These are phyloP conservation scores for Thinopyrum elongatum DNA, from an alignment of 176 grass and related monocot species.

Conservation along the genomic window DNA sequence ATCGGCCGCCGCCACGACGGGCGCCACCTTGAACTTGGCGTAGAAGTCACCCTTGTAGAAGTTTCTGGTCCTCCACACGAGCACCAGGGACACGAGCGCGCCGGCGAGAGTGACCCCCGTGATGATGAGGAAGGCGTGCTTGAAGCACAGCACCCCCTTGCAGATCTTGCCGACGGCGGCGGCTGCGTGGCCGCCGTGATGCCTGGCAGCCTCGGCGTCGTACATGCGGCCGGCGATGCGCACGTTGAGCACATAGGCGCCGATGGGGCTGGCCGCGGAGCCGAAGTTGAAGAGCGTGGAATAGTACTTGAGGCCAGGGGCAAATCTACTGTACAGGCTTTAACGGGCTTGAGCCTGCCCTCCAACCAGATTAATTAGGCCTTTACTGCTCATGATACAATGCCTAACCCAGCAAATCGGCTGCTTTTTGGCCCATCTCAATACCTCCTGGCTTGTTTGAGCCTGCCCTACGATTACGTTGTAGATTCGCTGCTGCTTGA, in stretches of 20 bases:
- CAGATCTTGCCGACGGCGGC: neutral
- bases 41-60: conserved; percentile 20
- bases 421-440: too few relatives aligned
- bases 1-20: neutral
- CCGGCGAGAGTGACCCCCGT: neutral
- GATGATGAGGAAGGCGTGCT: conserved; percentile 11
- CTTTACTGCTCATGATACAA: too few relatives aligned
- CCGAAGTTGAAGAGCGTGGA: conserved; percentile 72
- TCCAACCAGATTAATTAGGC: too few relatives aligned
- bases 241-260: conserved; percentile 60
- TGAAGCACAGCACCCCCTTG: conserved; percentile 11
- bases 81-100: neutral
- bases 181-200: conserved; percentile 21
- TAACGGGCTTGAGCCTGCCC: too few relatives aligned
- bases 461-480: too few relatives aligned
- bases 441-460: too few relatives aligned
- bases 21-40: conserved; percentile 12
- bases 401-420: too few relatives aligned
- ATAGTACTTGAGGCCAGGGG: conserved; percentile 74
- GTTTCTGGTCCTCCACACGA: neutral
- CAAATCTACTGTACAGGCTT: too few relatives aligned
- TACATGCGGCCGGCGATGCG: conserved; percentile 50
- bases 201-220: conserved; percentile 39
- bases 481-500: too few relatives aligned
- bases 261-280: conserved; percentile 66